Evolutionary conservation across 2,329 filamentous ascomycete genomes (phyloP).

Genomic region (Colletotrichum graminicola): DNA sequence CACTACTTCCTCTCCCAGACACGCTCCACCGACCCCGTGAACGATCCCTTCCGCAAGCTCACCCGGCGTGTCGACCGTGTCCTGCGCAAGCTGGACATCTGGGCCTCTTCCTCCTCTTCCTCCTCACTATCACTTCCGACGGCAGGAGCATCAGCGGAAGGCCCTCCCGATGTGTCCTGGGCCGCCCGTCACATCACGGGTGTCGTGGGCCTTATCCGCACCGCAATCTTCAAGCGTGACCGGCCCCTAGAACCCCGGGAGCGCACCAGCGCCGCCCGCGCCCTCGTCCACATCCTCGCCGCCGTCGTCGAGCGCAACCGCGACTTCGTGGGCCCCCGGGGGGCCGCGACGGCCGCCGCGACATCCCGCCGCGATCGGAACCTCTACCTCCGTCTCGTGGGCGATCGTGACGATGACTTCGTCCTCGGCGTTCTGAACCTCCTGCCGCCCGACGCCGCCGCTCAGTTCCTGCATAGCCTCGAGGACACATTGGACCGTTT

Average conservation of each 20-base stretch:
- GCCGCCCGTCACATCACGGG: slow-evolving; percentile 61
- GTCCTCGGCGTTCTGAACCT: slow-evolving; percentile 58
- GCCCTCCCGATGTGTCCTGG: slow-evolving; percentile 59
- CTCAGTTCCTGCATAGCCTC: slow-evolving; percentile 56
- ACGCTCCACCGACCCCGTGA: slow-evolving; percentile 58
- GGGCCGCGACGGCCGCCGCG: slow-evolving; percentile 7
- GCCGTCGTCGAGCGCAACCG: slow-evolving; percentile 57
- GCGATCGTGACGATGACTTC: slow-evolving; percentile 59
- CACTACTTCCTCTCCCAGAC: slow-evolving; percentile 63
- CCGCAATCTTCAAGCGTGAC: slow-evolving; percentile 55
- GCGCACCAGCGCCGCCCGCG: slow-evolving; percentile 59
- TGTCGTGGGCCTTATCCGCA: slow-evolving; percentile 58
- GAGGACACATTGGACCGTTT: slow-evolving; percentile 51
- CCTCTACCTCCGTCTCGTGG: slow-evolving; percentile 62
- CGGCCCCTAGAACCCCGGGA: slow-evolving; percentile 54
- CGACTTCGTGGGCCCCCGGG: slow-evolving; percentile 51
- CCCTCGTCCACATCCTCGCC: slow-evolving; percentile 62
- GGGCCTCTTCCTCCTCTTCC: slow-evolving; percentile 42
- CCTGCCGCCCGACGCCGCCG: slow-evolving; percentile 58
- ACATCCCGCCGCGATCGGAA: slow-evolving; percentile 53
- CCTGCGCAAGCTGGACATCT: slow-evolving; percentile 58
- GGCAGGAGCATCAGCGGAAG: slow-evolving; percentile 46
- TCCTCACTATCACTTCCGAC: slow-evolving; percentile 19
- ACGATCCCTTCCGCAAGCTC: slow-evolving; percentile 62
- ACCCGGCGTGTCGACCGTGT: slow-evolving; percentile 61